Base-by-base conservation (phyloP, 2,329 filamentous ascomycete genomes). In the Purpureocillium lavendulum region DNA sequence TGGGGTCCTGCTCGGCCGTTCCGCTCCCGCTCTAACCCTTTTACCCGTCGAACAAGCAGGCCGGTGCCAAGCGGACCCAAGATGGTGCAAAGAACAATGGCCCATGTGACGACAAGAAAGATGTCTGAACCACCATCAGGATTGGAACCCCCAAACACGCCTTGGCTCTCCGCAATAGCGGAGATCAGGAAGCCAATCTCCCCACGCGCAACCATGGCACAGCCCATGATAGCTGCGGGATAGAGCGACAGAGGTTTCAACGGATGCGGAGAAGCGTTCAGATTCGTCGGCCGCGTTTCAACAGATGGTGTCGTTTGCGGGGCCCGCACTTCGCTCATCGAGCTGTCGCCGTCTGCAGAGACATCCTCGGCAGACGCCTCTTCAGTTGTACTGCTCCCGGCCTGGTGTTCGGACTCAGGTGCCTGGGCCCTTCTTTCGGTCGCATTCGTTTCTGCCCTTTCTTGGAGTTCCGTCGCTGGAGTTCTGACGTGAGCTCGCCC, bases 141-240 rank as follows among this genome's bases (percentile, higher is more conserved):
- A 12, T 15, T 26, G 6, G 38, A 26, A 3, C 13, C 42, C 12
- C 33, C 39, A 30, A 73, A 73, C 12, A 71, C 57, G 0, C 65
- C 64, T 2, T 66, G 63, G 34, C 63, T 69, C 49, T 85, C 71
- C 0, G 82, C 82, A 0, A 88, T 57, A 0, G 80, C 77, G 1
- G 80, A 79, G 44, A 92, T 86, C 33, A 90, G 57, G 45, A 87
- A 87, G 0, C 84, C 84, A 28, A 90, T 86, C 55, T 92, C 85
- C 1, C 85, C 84, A n/a, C 84, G 70, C 0, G 84, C 77, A 0
- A 83, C 74, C 84, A 90, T 90, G 3, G 66, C 70, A 14, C 73
- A 65, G 1, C 80, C 80, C 0, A 89, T 60, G 3, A 89, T 77
- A 0, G 72, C 67, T 0, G 78, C 71, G 1, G 84, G 82, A 45